Conservation (phyloP, 305 asterid species). For the Rubia tinctorum region DNA sequence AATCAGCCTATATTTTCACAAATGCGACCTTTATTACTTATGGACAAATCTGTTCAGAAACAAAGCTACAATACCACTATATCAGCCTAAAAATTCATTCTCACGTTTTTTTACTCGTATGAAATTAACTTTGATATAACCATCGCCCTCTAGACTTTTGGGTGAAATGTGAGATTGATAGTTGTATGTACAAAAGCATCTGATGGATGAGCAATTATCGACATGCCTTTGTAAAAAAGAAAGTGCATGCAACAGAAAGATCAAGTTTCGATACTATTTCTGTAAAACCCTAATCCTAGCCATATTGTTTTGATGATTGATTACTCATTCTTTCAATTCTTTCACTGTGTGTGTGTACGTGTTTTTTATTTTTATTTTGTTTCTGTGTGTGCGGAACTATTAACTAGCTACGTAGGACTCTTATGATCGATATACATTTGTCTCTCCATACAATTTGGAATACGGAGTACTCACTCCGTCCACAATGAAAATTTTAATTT, state of each 20-base stretch:
- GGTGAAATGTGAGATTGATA: slow-evolving; percentile 35
- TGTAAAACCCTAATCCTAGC: slow-evolving; percentile 16
- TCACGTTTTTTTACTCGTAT: too few relatives aligned
- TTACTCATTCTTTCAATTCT: slow-evolving; percentile 4
- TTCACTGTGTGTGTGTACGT: slow-evolving; percentile 2
- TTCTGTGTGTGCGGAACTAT: neutral
- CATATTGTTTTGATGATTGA: slow-evolving; percentile 17
- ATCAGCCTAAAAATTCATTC: too few relatives aligned
- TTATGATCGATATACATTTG: neutral
- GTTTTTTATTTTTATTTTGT: neutral
- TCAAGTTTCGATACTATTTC: slow-evolving; percentile 34
- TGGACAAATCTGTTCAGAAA: too few relatives aligned
- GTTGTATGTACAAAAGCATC: neutral
- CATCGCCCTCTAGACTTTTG: neutral
- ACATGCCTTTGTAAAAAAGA: slow-evolving; percentile 20
- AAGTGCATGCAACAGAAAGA: slow-evolving; percentile 26
- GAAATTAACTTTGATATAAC: too few relatives aligned
- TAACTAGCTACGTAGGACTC: neutral
- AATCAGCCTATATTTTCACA: too few relatives aligned
- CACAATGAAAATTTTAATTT: too few relatives aligned
- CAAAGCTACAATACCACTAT: too few relatives aligned
- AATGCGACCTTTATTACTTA: too few relatives aligned
- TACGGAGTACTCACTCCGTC: too few relatives aligned
- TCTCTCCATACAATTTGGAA: slow-evolving; percentile 12
- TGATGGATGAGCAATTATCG: neutral